Conservation (phyloP, 2,329 filamentous ascomycete genomes). For the Fusarium tuaranense region DNA sequence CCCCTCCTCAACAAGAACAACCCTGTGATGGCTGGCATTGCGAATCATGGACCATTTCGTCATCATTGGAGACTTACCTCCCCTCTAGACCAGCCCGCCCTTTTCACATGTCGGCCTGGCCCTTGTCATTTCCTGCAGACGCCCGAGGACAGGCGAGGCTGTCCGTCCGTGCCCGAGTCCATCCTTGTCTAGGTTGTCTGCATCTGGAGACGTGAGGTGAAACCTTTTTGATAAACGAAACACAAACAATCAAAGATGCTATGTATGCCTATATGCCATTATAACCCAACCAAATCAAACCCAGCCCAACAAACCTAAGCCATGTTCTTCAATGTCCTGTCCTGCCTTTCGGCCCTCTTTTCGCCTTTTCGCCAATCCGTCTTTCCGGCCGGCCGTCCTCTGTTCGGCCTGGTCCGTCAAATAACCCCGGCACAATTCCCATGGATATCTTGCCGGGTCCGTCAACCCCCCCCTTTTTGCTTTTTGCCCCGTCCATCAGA, state of each 20-base stretch:
- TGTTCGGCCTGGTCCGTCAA: conserved; percentile 27
- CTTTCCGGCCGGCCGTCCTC: conserved; percentile 18
- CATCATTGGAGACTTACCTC: conserved; percentile 27
- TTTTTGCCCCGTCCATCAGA: conserved; percentile 35
- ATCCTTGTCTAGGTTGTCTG: background rate
- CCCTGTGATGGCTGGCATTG: conserved; percentile 28
- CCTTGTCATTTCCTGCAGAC: background rate
- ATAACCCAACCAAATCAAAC: conserved; percentile 15
- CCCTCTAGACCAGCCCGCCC: conserved; percentile 6
- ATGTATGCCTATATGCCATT: conserved; percentile 26
- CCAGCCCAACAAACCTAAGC: conserved; percentile 2
- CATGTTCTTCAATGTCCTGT: conserved; percentile 22
- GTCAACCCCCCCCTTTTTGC: conserved; percentile 17
- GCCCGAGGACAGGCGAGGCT: background rate
- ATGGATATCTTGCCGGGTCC: conserved; percentile 22
- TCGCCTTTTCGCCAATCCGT: conserved; percentile 30
- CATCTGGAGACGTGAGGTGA: background rate
- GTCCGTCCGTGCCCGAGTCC: background rate
- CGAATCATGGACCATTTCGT: conserved; percentile 24
- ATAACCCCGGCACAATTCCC: conserved; percentile 26
- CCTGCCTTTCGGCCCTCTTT: conserved; percentile 25
- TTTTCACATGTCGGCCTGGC: conserved; percentile 25
- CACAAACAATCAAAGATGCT: conserved; percentile 17
- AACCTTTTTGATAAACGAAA: conserved; percentile 18
- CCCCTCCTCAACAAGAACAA: conserved; percentile 6